Evolutionary conservation across 129 eudicot species (phyloP).

Genomic region (Lactuca sativa): DNA sequence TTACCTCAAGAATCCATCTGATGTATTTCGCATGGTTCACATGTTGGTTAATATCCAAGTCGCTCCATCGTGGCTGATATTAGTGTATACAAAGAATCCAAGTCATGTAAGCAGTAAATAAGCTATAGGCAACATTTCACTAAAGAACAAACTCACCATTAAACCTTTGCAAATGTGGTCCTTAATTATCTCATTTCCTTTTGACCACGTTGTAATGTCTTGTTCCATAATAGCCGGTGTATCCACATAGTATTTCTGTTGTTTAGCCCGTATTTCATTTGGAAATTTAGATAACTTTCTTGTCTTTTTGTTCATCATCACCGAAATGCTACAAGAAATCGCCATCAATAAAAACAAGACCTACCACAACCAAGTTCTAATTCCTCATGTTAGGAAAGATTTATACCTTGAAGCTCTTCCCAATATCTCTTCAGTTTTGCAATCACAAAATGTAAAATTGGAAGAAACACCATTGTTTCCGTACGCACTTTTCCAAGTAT

Average conservation of each 20-base stretch:
- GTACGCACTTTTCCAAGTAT: constrained; percentile 71
- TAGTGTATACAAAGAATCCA: background rate
- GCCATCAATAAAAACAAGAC: background rate
- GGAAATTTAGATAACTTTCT: constrained; percentile 70
- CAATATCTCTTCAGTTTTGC: constrained; percentile 57
- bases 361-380: background rate
- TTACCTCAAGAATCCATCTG: constrained; percentile 87
- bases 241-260: constrained; percentile 54
- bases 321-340: constrained; percentile 27
- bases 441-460: constrained; percentile 70
- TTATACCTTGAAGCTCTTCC: constrained; percentile 80
- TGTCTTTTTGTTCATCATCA: constrained; percentile 85
- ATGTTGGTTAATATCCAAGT: constrained; percentile 79
- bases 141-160: constrained; percentile 45
- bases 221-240: constrained; percentile 61
- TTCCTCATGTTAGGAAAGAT: background rate
- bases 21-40: constrained; percentile 82
- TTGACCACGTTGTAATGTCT: constrained; percentile 51
- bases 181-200: constrained; percentile 52
- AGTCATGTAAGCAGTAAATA: background rate
- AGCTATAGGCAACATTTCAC: constrained; percentile 1
- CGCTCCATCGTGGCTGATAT: constrained; percentile 80
- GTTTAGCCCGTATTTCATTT: constrained; percentile 73
- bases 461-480: constrained; percentile 76
- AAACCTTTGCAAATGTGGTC: constrained; percentile 54